Conservation (phyloP, 2,329 filamentous ascomycete species). For the Lojkania enalia region DNA sequence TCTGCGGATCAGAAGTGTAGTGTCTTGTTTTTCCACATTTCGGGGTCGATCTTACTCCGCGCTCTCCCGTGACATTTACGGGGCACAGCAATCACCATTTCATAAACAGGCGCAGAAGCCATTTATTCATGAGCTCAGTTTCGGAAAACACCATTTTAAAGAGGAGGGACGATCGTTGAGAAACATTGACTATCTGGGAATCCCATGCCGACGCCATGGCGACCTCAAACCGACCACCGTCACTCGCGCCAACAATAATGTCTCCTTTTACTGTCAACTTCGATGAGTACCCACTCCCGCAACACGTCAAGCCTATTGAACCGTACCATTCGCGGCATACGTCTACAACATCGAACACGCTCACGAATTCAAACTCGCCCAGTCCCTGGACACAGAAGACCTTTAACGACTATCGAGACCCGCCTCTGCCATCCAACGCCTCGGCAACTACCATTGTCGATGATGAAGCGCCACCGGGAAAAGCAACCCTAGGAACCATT, state of each 20-base stretch:
- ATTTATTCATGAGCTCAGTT: neutral
- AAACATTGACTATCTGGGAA: slow-evolving; percentile 10
- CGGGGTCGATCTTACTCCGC: neutral
- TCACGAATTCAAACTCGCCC: neutral
- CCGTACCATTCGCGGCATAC: neutral
- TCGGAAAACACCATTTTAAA: slow-evolving; percentile 3
- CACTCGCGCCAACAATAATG: neutral
- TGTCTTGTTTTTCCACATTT: neutral
- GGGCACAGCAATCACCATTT: neutral
- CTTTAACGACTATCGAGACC: neutral
- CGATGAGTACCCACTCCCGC: neutral
- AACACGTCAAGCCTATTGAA: neutral
- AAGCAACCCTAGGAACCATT: slow-evolving; percentile 15
- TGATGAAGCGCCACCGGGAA: neutral
- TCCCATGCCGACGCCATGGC: slow-evolving; percentile 5
- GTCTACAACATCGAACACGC: neutral
- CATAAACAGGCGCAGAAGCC: slow-evolving; percentile 1
- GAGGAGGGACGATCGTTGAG: slow-evolving; percentile 3
- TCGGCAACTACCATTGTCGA: slow-evolving; percentile 1
- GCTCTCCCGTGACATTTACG: neutral
- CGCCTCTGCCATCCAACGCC: slow-evolving; percentile 5
- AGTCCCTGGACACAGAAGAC: neutral
- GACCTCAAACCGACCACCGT: neutral
- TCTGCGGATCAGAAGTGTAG: neutral
- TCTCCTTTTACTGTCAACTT: slow-evolving; percentile 1